These are phyloP conservation scores for Thalassiosira mediterranea DNA, from an alignment of 352 stramenopile genomes.

Conservation along the genomic window DNA sequence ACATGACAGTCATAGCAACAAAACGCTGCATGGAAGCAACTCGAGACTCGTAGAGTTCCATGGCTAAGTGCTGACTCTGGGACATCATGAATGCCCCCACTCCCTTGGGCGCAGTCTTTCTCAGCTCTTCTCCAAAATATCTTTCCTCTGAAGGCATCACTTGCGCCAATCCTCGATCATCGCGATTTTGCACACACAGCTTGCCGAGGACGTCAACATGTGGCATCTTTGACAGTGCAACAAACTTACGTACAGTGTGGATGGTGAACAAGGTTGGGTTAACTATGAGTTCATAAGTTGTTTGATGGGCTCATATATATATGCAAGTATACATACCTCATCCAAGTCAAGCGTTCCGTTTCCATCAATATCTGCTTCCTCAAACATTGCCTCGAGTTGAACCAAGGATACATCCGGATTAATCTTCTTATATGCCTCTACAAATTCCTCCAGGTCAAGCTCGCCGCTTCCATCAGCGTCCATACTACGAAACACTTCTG, in stretches of 20 bases:
- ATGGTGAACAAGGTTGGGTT: not conserved
- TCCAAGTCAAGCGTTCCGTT: constrained; percentile 25
- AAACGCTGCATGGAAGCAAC: constrained; percentile 56
- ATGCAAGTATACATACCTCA: constrained; percentile 18
- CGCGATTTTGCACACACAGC: constrained; percentile 17
- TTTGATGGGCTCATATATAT: no score
- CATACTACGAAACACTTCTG: constrained; percentile 65
- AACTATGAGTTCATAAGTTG: no score
- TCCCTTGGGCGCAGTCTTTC: constrained; percentile 5
- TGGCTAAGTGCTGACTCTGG: constrained; percentile 43
- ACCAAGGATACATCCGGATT: constrained; percentile 10
- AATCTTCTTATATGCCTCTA: constrained; percentile 39
- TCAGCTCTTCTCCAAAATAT: constrained; percentile 50
- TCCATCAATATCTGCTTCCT: constrained; percentile 46
- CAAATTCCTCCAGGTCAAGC: constrained; percentile 64
- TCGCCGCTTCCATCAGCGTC: constrained; percentile 64
- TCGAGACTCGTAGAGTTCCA: constrained; percentile 55
- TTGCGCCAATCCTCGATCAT: constrained; percentile 30
- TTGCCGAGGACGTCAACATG: constrained; percentile 15
- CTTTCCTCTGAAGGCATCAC: constrained; percentile 31
- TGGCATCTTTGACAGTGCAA: constrained; percentile 11
- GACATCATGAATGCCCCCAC: constrained; percentile 21
- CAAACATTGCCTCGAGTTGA: constrained; percentile 27
- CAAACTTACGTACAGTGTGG: constrained; percentile 2
- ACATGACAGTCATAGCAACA: constrained; percentile 59